Conservation (phyloP, 306 rosid species). For the Castanea mollissima region DNA sequence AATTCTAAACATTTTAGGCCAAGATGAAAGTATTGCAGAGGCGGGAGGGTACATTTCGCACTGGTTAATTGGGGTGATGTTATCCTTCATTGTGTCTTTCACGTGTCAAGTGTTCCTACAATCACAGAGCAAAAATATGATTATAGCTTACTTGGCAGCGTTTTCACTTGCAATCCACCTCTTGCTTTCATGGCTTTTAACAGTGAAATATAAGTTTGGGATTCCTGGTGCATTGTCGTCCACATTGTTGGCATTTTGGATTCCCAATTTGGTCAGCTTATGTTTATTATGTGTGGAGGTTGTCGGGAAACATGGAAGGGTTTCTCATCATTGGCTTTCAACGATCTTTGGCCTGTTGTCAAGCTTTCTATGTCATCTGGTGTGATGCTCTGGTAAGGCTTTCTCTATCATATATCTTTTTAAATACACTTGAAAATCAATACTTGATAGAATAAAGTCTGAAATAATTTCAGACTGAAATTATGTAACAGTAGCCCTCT, state of each 20-base stretch:
- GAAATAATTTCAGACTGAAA: too few species aligned
- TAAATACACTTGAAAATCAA: too few species aligned
- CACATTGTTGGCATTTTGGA: slow-evolving; percentile 46
- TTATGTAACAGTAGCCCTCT: too few species aligned
- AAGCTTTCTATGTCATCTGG: slow-evolving; percentile 70
- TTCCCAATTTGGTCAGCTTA: slow-evolving; percentile 55
- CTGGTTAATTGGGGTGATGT: slow-evolving; percentile 47
- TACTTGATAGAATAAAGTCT: too few species aligned
- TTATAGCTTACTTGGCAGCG: slow-evolving; percentile 52
- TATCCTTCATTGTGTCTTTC: slow-evolving; percentile 38
- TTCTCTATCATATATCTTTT: background rate
- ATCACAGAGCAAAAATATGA: slow-evolving; percentile 59
- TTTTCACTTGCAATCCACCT: slow-evolving; percentile 40
- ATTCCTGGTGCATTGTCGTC: slow-evolving; percentile 56
- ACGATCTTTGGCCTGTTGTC: slow-evolving; percentile 53
- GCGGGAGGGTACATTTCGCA: slow-evolving; percentile 48
- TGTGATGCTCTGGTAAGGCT: slow-evolving; percentile 55
- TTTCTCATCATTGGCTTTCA: slow-evolving; percentile 54
- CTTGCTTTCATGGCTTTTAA: slow-evolving; percentile 53
- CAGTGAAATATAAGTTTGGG: slow-evolving; percentile 48
- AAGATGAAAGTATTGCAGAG: slow-evolving; percentile 36
- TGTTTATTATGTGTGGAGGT: slow-evolving; percentile 35
- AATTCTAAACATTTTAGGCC: slow-evolving; percentile 46
- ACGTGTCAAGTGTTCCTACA: slow-evolving; percentile 66
- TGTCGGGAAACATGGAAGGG: slow-evolving; percentile 68